Evolutionary conservation across 257 asterid genomes (phyloP), one percentile per base, ranked within the genome.

Genomic region (Lithospermum erythrorhizon): DNA sequence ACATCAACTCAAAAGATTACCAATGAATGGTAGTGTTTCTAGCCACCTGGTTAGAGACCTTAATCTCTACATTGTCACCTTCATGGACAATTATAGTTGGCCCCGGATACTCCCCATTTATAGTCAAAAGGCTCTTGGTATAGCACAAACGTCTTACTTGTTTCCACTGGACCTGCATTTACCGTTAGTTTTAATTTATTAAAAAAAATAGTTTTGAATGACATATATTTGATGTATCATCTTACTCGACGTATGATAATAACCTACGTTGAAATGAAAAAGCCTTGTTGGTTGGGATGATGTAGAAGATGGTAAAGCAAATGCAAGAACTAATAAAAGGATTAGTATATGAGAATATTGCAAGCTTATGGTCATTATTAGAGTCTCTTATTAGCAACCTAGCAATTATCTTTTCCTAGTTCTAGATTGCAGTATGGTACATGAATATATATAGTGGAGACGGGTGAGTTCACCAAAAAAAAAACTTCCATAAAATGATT

Each of bases 11-110:
- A 35, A 41, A 21, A 21, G 58, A 78, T 65, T 53, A 88, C 95
- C 95, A 85, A 53, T 88, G 96, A 68, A 88, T 73, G 16, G 95
- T 88, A 45, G 95, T 85, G 71, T 88, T 88, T 45, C 67, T 64
- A 3, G 79, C 74, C 57, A 71, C 89, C 20, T 6, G 56, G 68
- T 88, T 88, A 7, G 78, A 79, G 37, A 88, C 95, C 61, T 55
- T 72, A 8, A 88, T 55, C 61, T 81, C 81, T 21, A 83, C 87
- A 61, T 78, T 67, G 66, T 88, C 95, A 20, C 96, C 93, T 83
- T 88, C 95, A 53, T 81, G 72, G 45, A 85, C 86, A n/a, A 55
- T 41, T 57, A 88, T 81, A 21, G 80, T 80, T 18, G 96, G 95
- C 45, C 95, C 96, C 17, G 93, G 96, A 75, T 60, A 88, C 70